Conservation (phyloP, 1,284 basidiomycete genomes). For the Peniophora sp. region DNA sequence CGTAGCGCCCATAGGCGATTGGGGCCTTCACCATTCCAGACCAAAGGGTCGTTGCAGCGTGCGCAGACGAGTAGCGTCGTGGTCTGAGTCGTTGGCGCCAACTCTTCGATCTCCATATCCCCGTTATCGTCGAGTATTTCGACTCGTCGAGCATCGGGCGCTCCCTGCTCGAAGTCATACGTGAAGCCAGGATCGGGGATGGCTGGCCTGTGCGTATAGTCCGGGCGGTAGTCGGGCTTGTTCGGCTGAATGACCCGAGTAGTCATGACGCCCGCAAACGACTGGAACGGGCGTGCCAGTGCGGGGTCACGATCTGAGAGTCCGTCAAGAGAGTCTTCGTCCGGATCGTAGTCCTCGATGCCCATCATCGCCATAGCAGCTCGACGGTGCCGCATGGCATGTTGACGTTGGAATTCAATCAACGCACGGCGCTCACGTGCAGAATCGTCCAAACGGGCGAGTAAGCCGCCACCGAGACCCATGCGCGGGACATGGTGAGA, state of each 20-base stretch:
- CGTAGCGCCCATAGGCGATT: conserved; percentile 58
- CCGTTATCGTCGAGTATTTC: conserved; percentile 23
- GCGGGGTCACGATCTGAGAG: too few relatives aligned
- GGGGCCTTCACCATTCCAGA: conserved; percentile 28
- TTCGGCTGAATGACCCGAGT: too few relatives aligned
- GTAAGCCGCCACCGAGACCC: conserved; percentile 62
- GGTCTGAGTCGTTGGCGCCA: conserved; percentile 8
- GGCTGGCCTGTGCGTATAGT: conserved; percentile 48
- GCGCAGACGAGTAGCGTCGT: conserved; percentile 45
- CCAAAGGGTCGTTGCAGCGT: conserved; percentile 48
- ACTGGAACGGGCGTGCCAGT: too few relatives aligned
- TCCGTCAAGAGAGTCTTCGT: too few relatives aligned
- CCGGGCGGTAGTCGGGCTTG: conserved; percentile 32
- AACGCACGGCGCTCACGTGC: too few relatives aligned
- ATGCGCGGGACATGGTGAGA: conserved; percentile 52
- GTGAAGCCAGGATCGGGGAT: conserved; percentile 51
- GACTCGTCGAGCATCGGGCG: conserved; percentile 11
- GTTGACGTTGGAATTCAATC: too few relatives aligned
- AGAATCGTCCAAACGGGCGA: conserved; percentile 23
- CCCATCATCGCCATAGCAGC: too few relatives aligned
- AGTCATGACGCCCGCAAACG: too few relatives aligned
- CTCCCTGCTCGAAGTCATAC: conserved; percentile 45
- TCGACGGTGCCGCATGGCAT: too few relatives aligned
- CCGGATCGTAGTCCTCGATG: too few relatives aligned
- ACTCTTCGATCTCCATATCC: conserved; percentile 1